Base-by-base conservation (phyloP, 2,329 filamentous ascomycete genomes). In the Neofusicoccum umdonicola region DNA sequence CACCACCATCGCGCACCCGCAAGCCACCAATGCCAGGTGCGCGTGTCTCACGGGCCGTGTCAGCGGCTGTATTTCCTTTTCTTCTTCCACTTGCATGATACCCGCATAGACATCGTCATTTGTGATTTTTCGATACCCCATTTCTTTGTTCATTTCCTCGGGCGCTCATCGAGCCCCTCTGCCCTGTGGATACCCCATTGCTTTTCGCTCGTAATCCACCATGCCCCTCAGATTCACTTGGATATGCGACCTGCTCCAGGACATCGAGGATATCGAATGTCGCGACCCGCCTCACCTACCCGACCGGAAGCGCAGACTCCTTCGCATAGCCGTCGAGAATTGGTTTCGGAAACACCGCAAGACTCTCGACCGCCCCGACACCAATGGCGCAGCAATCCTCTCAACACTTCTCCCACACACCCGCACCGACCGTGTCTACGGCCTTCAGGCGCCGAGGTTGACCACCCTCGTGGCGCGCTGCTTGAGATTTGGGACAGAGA, bases 341-440 rank as follows among this genome's bases (percentile, higher is more conserved):
- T 97, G 93, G 93, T 95, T 96, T 75, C 73, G 74, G 13, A 78
- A 80, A 1, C 85, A 96, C 73, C 85, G 85, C 4, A 75, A 76
- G 15, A 76, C 77, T 1, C 82, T 96, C 15, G 79, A 88, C 71
- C 80, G 82, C 0, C 78, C 85, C 7, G 80, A 84, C 34, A 86
- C 85, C 1, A 80, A 88, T 70, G 80, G 83, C 1, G 79, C 85
- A 1, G 89, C 90, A 2, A 78, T 97, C 1, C 80, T 96, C 0
- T 93, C 90, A 1, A 88, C 89, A 2, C 77, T 97, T 0, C 84
- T 96, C 0, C 92, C 93, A 0, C 88, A 93, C 67, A 88, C 84
- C 68, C 84, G 92, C 62, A 88, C 87, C 2, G 92, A 96, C 72
- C 85, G 92, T 34, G 90, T 94, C 1, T 96, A 93, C 73, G 84